Base-by-base conservation (phyloP, 164 flowering plant genomes). In the Dillenia suffruticosa region DNA sequence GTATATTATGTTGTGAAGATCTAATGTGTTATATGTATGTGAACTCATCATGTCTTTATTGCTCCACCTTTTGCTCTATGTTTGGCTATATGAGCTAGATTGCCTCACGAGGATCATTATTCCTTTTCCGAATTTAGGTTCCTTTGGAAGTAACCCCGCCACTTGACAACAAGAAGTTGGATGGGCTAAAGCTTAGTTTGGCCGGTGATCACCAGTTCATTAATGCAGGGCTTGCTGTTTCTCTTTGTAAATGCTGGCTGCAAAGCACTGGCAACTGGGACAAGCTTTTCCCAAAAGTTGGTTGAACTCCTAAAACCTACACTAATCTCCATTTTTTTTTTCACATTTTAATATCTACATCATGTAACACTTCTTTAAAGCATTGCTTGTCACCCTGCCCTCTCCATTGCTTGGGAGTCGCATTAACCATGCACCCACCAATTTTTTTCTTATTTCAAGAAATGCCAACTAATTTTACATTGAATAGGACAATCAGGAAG, bases 211-310 rank as follows among this genome's bases (percentile, higher is more conserved):
- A 91, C 69, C 97, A 91, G 63, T 74, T 77, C 46, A 65, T 72
- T 51, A 91, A 91, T 74, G 92, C 97, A 56, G 86, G 85, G 52
- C 93, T 91, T 70, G 96, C 96, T 61, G 81, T 87, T 61, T 76
- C 96, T 22, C 83, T 91, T 63, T 84, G 86, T 47, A 80, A 68
- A 72, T 72, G 84, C 63, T 91, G 97, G 97, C 96, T 91, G 61
- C 74, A 67, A 44, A 74, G 67, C 48, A 89, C 88, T 7, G 90
- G 91, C 59, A 81, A 85, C 68, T 79, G 79, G 74, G 75, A 81
- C 57, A 78, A 77, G 46, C 62, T 76, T 24, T 66, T 74, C 46
- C 54, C 63, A 63, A 71, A 81, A 71, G 87, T 84, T 48, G 24
- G 84, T 79, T 72, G 46, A 52, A 26, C 22, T 56, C 61, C 44